A percentile compares a stretch with the other conserved stretches of the same genome.
These are phyloP conservation scores for Colletotrichum musicola DNA, from an alignment of 2,329 filamentous ascomycete genomes.

Conservation along the genomic window DNA sequence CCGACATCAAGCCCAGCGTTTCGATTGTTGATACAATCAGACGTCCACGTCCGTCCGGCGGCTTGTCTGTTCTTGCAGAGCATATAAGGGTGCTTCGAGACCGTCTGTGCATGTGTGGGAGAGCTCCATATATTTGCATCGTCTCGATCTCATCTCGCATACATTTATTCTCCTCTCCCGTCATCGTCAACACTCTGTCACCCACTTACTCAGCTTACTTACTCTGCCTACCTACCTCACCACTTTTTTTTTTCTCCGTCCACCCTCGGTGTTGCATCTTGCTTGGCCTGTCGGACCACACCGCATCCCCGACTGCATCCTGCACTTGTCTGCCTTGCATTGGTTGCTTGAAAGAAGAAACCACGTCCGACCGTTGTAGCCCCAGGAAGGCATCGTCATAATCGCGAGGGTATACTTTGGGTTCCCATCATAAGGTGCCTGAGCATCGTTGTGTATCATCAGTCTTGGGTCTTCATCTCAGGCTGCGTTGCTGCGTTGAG, in stretches of 20 bases:
- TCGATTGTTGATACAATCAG: conserved; percentile 24
- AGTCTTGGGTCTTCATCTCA: too few relatives aligned
- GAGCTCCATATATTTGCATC: conserved; percentile 12
- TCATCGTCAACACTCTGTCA: background rate
- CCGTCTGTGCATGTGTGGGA: background rate
- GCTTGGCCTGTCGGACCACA: conserved; percentile 16
- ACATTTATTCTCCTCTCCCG: background rate
- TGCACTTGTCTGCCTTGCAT: conserved; percentile 26
- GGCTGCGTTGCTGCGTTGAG: too few relatives aligned
- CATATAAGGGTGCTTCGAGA: conserved; percentile 22
- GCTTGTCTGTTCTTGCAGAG: conserved; percentile 21
- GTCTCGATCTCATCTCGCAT: background rate
- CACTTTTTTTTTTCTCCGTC: background rate
- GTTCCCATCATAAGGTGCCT: background rate
- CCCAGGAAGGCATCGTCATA: too few relatives aligned
- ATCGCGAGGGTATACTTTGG: background rate
- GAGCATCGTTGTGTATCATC: too few relatives aligned
- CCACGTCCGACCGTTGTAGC: background rate
- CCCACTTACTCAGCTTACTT: background rate
- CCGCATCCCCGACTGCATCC: conserved; percentile 11
- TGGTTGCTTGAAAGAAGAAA: conserved; percentile 21
- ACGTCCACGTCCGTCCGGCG: background rate
- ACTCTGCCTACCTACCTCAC: background rate
- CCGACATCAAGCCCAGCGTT: background rate
- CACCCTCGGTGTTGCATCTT: background rate